Conservation (phyloP, 345 rosid genomes). For the Syzygium grande region DNA sequence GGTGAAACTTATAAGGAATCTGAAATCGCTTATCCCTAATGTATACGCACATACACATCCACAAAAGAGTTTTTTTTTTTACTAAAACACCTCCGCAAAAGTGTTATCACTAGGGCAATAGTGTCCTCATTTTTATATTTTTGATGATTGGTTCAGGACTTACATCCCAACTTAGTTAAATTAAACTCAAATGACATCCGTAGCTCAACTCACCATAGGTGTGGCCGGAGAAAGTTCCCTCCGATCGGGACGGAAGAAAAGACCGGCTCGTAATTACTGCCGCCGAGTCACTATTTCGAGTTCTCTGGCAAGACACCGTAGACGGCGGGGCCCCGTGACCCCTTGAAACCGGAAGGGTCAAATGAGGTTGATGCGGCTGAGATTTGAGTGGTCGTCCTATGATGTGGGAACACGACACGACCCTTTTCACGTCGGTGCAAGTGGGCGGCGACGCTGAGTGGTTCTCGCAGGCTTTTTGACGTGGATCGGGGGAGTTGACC, state of each 20-base stretch:
- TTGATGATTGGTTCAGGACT: not conserved
- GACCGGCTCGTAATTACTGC: not conserved
- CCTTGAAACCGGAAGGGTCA: not conserved
- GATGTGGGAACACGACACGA: not conserved
- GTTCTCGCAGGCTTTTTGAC: not conserved
- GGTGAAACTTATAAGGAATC: too few species aligned
- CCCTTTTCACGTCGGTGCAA: not conserved
- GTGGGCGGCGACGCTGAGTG: not conserved
- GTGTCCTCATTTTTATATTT: not conserved
- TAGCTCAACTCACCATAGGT: not conserved
- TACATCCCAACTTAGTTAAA: not conserved
- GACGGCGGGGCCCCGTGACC: not conserved
- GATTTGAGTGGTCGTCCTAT: not conserved
- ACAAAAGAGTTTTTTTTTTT: too few species aligned
- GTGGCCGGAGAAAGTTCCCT: not conserved
- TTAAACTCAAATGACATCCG: not conserved
- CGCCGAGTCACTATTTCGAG: not conserved
- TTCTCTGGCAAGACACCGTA: not conserved
- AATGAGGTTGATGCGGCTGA: not conserved
- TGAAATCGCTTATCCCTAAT: too few species aligned
- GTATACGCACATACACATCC: not conserved
- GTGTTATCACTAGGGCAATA: not conserved
- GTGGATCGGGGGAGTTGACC: not conserved
- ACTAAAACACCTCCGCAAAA: too few species aligned
- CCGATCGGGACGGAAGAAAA: not conserved